Base-by-base conservation (phyloP, 2,329 filamentous ascomycete species). In the Paracoccidioides brasiliensis region DNA sequence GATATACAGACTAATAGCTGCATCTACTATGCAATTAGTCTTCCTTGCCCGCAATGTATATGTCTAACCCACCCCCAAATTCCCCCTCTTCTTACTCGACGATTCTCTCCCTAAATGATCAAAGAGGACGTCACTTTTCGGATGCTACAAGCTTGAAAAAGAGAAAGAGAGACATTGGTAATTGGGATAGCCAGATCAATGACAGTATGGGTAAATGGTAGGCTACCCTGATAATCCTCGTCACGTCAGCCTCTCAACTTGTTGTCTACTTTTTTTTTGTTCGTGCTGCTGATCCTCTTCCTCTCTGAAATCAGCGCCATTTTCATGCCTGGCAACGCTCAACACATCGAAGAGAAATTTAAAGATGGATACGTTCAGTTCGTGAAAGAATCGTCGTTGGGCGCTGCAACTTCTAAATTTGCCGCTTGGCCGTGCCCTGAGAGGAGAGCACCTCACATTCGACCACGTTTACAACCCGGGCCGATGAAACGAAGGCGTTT, bases 101-200 rank as follows among this genome's bases (percentile, higher is more conserved):
- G 38, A 12, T 9, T 12, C 22, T 12, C 33, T 49, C 52, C 30
- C n/a, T 35, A 12, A 43, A 32, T 50, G 54, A 56, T 15, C 54
- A 56, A n/a, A 40, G 48, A 51, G 40, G 10, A 37, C 44, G 40
- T 33, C 45, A 30, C 15, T 41, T 56, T 32, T n/a, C 56, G 30
- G 50, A 59, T 52, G 38, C 59, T 15, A 38, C 56, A 4, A 57
- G 52, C 40, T 41, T 63, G 15, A 65, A 60, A 38, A 67, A 68
- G 55, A 56, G 65, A 32, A 67, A 66, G 44, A 60, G 64, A 51
- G 64, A 66, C 49, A 46, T 50, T 14, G 32, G 41, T 2, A 45
- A 57, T 32, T 52, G 59, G n/a, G 60, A 59, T n/a, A 35, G 52
- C 35, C 52, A 60, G n/a, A 54, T 60, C 35, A 30, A 53, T 10